These are phyloP conservation scores for Cylindrotheca fusiformis DNA, from an alignment of 108 stramenopile genomes.

Conservation along the genomic window DNA sequence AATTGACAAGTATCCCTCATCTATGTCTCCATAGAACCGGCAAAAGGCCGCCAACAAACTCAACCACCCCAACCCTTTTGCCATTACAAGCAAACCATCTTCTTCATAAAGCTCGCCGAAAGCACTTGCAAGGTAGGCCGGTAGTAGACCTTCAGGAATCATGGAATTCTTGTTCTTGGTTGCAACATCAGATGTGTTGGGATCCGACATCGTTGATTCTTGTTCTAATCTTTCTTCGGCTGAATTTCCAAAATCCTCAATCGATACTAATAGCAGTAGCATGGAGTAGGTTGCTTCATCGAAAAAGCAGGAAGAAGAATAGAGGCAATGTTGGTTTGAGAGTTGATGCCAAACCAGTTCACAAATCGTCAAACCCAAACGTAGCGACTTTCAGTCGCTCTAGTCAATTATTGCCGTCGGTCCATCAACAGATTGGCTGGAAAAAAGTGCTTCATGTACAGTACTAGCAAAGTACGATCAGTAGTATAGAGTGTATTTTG, in stretches of 20 bases:
- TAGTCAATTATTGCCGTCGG: no score
- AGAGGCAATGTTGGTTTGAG: no score
- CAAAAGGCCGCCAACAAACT: constrained; percentile 67
- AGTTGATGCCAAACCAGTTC: no score
- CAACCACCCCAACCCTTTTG: constrained; percentile 85
- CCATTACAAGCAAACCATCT: constrained; percentile 91
- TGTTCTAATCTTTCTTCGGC: background rate
- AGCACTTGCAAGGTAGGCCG: constrained; percentile 80
- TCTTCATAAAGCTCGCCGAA: constrained; percentile 88
- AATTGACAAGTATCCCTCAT: constrained; percentile 47
- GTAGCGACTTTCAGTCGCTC: no score
- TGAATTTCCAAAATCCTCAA: background rate
- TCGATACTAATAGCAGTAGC: background rate
- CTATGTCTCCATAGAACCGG: constrained; percentile 74
- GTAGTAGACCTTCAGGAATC: constrained; percentile 52
- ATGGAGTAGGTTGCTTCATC: no score
- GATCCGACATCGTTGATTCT: background rate
- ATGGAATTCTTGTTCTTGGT: constrained; percentile 1
- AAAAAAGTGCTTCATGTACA: no score
- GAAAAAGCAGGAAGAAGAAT: no score
- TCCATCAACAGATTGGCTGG: no score
- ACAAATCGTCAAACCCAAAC: no score
- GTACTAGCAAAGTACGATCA: no score
- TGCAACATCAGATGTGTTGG: background rate
- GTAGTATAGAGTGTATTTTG: no score